Percentiles rank a stretch among this genome's conserved stretches.
These are phyloP conservation scores for Fusarium anthophilum DNA, from an alignment of 2,329 filamentous ascomycete species.

Conservation along the genomic window DNA sequence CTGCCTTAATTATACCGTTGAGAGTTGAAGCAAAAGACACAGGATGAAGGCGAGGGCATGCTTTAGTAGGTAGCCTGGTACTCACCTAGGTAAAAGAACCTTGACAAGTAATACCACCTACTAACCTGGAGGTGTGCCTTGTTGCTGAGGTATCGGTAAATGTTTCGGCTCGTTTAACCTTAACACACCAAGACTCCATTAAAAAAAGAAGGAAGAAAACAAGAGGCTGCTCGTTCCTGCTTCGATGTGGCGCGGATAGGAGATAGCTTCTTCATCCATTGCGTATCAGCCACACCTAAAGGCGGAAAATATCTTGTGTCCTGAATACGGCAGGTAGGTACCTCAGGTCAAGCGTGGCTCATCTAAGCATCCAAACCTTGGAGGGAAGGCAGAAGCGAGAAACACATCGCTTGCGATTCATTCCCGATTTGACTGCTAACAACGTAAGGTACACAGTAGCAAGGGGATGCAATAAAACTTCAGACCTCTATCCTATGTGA, in stretches of 20 bases:
- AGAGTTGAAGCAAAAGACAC: conserved; percentile 2
- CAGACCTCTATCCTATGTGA: no score
- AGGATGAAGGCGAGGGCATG: neutral
- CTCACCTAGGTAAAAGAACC: neutral
- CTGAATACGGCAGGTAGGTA: neutral
- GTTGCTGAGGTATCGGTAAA: neutral
- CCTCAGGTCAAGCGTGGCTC: neutral
- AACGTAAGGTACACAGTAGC: neutral
- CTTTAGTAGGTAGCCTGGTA: neutral
- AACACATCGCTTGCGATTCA: neutral
- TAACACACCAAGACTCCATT: neutral
- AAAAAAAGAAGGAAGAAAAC: neutral
- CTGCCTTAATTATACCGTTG: neutral
- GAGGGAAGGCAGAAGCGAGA: neutral
- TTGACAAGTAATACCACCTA: neutral
- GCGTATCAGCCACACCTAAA: neutral
- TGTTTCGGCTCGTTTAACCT: conserved; percentile 7
- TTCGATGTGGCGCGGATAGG: neutral
- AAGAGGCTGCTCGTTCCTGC: neutral
- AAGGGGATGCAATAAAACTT: no score
- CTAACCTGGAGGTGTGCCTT: neutral
- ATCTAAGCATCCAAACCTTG: neutral
- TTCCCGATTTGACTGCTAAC: neutral
- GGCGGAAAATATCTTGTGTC: neutral
- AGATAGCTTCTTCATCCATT: neutral